Base-by-base conservation (phyloP, 2,329 filamentous ascomycete species). In the Cercospora beticola region DNA sequence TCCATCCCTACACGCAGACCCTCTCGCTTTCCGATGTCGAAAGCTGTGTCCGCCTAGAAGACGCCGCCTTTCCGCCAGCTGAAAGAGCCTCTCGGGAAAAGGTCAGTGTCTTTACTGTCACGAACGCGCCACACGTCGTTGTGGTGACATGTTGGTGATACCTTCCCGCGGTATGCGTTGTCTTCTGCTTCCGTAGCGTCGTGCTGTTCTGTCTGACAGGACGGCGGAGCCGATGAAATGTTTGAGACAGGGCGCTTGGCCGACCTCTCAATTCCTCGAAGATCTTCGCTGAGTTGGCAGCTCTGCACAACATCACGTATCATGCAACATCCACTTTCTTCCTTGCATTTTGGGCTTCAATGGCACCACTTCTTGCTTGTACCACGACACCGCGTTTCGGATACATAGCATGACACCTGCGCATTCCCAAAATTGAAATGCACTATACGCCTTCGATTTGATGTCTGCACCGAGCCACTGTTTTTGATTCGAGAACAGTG, bases 1-100 rank as follows among this genome's bases (percentile, higher is more conserved):
- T 92, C 75, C 87, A 92, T 75, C 89, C 92, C 28, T 90, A 91
- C 75, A 86, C 91, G n/a, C 88, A 92, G 63, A 87, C 91, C 30
- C 85, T 97, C 62, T 92, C 87, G 49, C 79, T 86, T 59, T 86
- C 86, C 28, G 89, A 93, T 74, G 78, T 90, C 60, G 87, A 90
- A 33, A 87, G 86, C 72, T 89, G 87, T 77, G 81, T 86, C 70
- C 79, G 80, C 69, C 83, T 90, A 18, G 88, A 90, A 76, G 82
- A 85, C 65, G 84, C 81, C 36, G 79, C 85, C 8, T 89, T 90
- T 74, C 86, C 87, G 30, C 83, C 86, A 43, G 74, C 83, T 12
- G 86, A 90, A 78, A 83, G 86, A 67, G 85, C 83, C 70, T 83
- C 84, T 58, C 82, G 81, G 76, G 87, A 89, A 74, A 90, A 89